phyloP scores from a whole-genome alignment of 1,284 basidiomycete species.

The Microbotryum silenes-acaulis region DNA sequence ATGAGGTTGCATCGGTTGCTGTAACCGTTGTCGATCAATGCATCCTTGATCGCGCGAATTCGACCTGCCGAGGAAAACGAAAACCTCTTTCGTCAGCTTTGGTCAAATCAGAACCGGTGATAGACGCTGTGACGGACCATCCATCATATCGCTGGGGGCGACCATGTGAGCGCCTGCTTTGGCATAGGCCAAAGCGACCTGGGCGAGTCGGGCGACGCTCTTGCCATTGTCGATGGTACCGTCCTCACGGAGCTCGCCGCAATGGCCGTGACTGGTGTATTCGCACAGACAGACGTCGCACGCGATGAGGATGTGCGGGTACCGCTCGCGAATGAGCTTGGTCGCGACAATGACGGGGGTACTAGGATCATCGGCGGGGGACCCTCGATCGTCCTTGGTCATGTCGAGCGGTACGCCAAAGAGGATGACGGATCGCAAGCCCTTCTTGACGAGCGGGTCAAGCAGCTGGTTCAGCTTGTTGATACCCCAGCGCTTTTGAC shows the following conservation, averaged over 20 bases:
- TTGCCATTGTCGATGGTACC: conserved; percentile 52
- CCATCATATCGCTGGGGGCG: conserved; percentile 99
- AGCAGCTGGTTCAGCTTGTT: conserved; percentile 85
- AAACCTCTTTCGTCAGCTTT: not conserved
- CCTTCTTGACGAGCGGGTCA: conserved; percentile 78
- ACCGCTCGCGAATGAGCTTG: conserved; percentile 63
- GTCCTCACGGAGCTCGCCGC: conserved; percentile 51
- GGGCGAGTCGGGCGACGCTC: conserved; percentile 75
- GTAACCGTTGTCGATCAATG: conserved; percentile 69
- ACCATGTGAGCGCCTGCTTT: conserved; percentile 93
- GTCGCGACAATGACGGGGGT: conserved; percentile 93
- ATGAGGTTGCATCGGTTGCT: conserved; percentile 86
- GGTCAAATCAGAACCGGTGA: not conserved
- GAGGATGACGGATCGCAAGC: conserved; percentile 82
- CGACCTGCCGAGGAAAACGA: conserved; percentile 5
- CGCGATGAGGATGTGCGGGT: conserved; percentile 78
- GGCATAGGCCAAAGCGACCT: conserved; percentile 89
- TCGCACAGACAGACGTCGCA: conserved; percentile 99
- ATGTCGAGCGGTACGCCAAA: conserved; percentile 82
- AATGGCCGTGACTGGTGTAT: conserved; percentile 97
- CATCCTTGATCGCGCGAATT: conserved; percentile 79
- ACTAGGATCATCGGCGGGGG: conserved; percentile 76
- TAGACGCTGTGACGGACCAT: conserved; percentile 50
- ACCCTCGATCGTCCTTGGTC: conserved; percentile 67
- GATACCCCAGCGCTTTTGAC: conserved; percentile 87